These are phyloP conservation scores for Penicillium digitatum DNA, from an alignment of 2,329 filamentous ascomycete genomes.

Conservation along the genomic window DNA sequence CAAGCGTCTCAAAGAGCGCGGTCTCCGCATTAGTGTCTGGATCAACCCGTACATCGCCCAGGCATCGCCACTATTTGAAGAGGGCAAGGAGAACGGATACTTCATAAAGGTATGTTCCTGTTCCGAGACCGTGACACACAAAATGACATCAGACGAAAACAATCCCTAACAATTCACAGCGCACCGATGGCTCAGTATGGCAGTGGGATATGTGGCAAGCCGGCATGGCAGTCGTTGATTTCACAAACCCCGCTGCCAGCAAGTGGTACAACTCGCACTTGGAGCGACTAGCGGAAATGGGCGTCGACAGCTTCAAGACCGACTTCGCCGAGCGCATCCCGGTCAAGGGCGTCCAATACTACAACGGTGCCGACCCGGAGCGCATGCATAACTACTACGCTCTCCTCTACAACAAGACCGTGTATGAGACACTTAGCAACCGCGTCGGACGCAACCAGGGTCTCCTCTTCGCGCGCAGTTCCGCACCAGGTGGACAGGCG, in stretches of 20 bases:
- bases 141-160: neutral
- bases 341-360: constrained; percentile 61
- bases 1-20: constrained; percentile 58
- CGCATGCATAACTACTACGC: constrained; percentile 76
- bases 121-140: neutral
- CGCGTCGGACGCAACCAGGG: constrained; percentile 51
- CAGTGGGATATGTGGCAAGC: constrained; percentile 77
- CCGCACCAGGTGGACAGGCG: constrained; percentile 64
- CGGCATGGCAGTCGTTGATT: constrained; percentile 70
- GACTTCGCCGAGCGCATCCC: constrained; percentile 73
- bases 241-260: constrained; percentile 66
- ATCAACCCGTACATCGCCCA: constrained; percentile 73
- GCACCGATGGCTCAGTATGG: constrained; percentile 66
- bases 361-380: constrained; percentile 57
- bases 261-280: constrained; percentile 63
- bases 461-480: constrained; percentile 65
- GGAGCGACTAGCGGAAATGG: constrained; percentile 61
- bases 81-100: constrained; percentile 61
- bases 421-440: constrained; percentile 62
- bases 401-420: constrained; percentile 67
- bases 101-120: constrained; percentile 52
- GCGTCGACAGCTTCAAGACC: constrained; percentile 70
- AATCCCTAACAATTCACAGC: constrained; percentile 26
- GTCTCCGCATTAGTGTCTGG: constrained; percentile 69
- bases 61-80: constrained; percentile 61